Evolutionary conservation across 129 eudicot genomes (phyloP).

Genomic region (Flaveria sonorensis): DNA sequence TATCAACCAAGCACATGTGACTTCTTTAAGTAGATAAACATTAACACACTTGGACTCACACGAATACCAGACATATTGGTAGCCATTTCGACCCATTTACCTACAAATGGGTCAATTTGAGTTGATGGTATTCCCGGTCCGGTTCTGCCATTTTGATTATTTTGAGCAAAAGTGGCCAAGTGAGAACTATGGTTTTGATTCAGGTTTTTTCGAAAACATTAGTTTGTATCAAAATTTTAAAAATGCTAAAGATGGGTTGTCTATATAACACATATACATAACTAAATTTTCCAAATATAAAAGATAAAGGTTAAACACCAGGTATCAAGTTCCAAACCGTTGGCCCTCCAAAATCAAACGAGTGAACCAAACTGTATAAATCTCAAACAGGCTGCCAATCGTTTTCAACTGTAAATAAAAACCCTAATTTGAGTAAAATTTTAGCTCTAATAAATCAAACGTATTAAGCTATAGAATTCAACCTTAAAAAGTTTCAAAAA

Average conservation of each 20-base stretch:
- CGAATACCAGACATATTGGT: background rate
- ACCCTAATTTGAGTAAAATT: background rate
- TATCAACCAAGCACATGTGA: background rate
- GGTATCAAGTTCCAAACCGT: background rate
- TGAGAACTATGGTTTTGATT: background rate
- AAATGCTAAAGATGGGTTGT: too few relatives aligned
- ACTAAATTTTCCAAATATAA: too few relatives aligned
- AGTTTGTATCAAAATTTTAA: too few relatives aligned
- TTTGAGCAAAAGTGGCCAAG: background rate
- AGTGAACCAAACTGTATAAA: background rate
- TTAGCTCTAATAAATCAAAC: background rate
- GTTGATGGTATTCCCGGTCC: background rate
- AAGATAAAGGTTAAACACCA: background rate
- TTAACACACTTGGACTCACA: background rate
- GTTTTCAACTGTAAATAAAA: background rate
- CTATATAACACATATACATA: background rate
- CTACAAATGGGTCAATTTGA: background rate
- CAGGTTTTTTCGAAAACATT: too few relatives aligned
- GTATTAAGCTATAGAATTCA: background rate
- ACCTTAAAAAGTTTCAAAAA: background rate
- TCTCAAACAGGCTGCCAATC: background rate
- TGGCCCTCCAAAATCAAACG: background rate
- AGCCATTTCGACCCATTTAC: background rate
- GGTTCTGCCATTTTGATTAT: background rate
- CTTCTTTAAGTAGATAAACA: background rate